Evolutionary conservation across 768 basidiomycete species (phyloP).

Genomic region (Podaxis mareebaensis): DNA sequence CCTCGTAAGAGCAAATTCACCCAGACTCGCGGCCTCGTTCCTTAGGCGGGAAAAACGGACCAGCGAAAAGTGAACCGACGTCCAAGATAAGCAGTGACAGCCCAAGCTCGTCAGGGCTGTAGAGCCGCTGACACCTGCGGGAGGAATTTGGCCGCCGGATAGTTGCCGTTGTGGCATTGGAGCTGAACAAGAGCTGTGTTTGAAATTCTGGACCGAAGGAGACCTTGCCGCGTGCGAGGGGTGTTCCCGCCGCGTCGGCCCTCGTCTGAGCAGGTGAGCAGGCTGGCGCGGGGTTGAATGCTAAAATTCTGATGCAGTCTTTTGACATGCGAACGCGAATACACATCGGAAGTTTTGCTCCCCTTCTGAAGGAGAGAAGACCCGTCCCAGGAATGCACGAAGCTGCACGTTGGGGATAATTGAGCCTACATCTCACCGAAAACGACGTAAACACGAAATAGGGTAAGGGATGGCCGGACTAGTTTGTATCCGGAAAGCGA

Average conservation of each 20-base stretch:
- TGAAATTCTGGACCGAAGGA: slow-evolving; percentile 5
- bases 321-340: slow-evolving; percentile 11
- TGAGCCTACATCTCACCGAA: neutral
- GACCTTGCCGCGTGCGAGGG: neutral
- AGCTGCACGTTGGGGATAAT: neutral
- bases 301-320: slow-evolving; percentile 1
- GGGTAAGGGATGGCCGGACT: neutral
- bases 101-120: neutral
- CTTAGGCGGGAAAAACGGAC: neutral
- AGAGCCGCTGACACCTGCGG: neutral
- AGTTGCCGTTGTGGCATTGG: slow-evolving; percentile 7
- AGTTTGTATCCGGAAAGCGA: neutral
- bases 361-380: neutral
- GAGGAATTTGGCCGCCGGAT: slow-evolving; percentile 3
- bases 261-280: slow-evolving; percentile 5
- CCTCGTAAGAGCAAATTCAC: slow-evolving; percentile 11
- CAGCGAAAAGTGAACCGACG: neutral
- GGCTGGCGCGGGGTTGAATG: neutral
- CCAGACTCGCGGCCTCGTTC: slow-evolving; percentile 4
- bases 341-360: neutral
- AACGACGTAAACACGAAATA: slow-evolving; percentile 1
- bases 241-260: neutral
- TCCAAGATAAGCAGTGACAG: slow-evolving; percentile 7
- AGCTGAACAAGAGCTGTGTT: slow-evolving; percentile 16
- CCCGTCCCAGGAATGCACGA: neutral